Percentiles rank a stretch among this genome's conserved stretches.
phyloP scores from a whole-genome alignment of 768 basidiomycete species.

The Suillus tomentosus region DNA sequence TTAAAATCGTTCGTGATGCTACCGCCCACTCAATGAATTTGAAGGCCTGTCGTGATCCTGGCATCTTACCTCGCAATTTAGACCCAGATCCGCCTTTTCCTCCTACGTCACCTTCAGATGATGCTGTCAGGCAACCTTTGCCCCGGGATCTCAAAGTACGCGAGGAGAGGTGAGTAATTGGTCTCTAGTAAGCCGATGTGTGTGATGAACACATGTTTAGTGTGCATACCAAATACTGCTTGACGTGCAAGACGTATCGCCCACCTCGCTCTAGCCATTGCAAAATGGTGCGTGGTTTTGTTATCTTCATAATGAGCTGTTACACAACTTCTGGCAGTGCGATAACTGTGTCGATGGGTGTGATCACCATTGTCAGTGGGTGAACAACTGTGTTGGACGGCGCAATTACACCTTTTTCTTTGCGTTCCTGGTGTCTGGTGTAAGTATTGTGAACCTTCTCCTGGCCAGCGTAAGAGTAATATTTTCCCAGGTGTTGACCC shows the following conservation, averaged over 20 bases:
- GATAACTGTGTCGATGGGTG: constrained; percentile 97
- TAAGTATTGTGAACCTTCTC: constrained; percentile 41
- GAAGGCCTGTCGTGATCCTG: constrained; percentile 80
- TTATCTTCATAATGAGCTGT: neutral
- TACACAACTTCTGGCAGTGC: constrained; percentile 53
- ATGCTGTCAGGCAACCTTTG: constrained; percentile 60
- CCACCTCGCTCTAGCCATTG: constrained; percentile 96
- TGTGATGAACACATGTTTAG: constrained; percentile 39
- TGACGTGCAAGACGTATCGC: constrained; percentile 90
- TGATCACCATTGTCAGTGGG: constrained; percentile 89
- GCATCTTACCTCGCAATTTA: constrained; percentile 85
- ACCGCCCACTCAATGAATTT: constrained; percentile 11
- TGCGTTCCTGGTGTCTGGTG: constrained; percentile 73
- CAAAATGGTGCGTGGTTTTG: constrained; percentile 67
- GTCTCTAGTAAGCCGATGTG: neutral
- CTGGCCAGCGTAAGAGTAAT: constrained; percentile 10
- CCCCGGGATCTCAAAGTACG: constrained; percentile 84
- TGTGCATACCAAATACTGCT: constrained; percentile 91
- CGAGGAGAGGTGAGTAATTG: constrained; percentile 62
- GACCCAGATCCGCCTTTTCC: constrained; percentile 86
- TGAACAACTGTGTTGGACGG: constrained; percentile 95
- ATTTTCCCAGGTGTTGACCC: constrained; percentile 60
- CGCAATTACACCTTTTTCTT: constrained; percentile 97
- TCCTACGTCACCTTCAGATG: constrained; percentile 62
- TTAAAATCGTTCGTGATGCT: constrained; percentile 9